These are phyloP conservation scores for Leccinum uliginosum DNA, from an alignment of 768 basidiomycete species.

Conservation along the genomic window DNA sequence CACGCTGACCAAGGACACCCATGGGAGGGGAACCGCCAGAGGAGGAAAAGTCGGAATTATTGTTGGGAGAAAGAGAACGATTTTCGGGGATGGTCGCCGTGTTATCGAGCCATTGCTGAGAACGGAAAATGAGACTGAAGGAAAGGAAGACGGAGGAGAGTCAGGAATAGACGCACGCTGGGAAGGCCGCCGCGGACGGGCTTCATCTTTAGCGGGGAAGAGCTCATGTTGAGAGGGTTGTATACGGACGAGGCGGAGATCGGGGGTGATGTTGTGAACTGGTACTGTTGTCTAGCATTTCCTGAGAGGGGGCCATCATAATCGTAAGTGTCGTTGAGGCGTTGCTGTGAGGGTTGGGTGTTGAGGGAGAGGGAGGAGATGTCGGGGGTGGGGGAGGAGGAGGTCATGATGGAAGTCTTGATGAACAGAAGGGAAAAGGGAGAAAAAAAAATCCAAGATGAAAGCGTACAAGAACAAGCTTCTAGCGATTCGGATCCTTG, in stretches of 20 bases:
- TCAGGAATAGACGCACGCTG: slow-evolving; percentile 46
- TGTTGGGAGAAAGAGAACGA: slow-evolving; percentile 80
- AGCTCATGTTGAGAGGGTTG: slow-evolving; percentile 51
- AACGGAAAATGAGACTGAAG: slow-evolving; percentile 21
- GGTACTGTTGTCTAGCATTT: slow-evolving; percentile 58
- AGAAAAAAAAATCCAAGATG: slow-evolving; percentile 27
- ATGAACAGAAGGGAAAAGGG: slow-evolving; percentile 27
- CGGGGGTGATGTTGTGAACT: slow-evolving; percentile 61
- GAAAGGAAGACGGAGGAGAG: slow-evolving; percentile 18
- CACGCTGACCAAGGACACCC: slow-evolving; percentile 38
- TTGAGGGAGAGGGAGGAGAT: slow-evolving; percentile 73
- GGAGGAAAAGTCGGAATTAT: slow-evolving; percentile 87
- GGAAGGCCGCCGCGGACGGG: slow-evolving; percentile 65
- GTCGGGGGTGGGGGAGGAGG: slow-evolving; percentile 69
- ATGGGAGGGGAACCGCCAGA: slow-evolving; percentile 77
- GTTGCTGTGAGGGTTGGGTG: slow-evolving; percentile 60
- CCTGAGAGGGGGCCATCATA: slow-evolving; percentile 58
- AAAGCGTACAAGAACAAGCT: slow-evolving; percentile 16
- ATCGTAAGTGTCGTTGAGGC: slow-evolving; percentile 84
- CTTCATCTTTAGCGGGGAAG: slow-evolving; percentile 75
- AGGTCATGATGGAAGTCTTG: slow-evolving; percentile 59
- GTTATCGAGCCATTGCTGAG: slow-evolving; percentile 85
- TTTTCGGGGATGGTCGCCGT: slow-evolving; percentile 47
- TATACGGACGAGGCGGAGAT: slow-evolving; percentile 50
- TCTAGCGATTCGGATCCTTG: slow-evolving; percentile 11